These are phyloP conservation scores for Tieghemiomyces parasiticus DNA, from an alignment of 192 early-diverging fungal genomes.

Conservation along the genomic window DNA sequence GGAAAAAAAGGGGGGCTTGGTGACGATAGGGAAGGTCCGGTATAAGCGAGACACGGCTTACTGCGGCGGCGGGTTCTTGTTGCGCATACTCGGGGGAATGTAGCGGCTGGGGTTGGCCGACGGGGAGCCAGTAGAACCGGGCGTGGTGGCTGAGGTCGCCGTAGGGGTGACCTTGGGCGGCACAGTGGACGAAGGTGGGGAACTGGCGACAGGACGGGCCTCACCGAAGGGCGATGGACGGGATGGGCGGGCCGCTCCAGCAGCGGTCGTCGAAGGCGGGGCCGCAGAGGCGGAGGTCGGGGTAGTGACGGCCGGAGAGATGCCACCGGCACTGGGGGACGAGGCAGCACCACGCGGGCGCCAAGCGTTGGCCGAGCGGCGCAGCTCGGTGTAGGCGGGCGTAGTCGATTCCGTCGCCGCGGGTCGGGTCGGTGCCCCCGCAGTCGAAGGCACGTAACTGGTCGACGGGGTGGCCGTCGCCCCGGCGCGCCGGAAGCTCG, in stretches of 20 bases:
- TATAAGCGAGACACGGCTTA: no score
- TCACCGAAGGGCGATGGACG: not conserved
- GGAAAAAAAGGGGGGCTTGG: no score
- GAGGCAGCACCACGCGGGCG: not conserved
- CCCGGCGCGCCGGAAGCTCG: not conserved
- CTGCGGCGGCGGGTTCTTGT: no score
- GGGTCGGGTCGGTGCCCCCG: not conserved
- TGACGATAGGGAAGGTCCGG: no score
- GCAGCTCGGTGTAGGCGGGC: not conserved
- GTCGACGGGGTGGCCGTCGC: not conserved
- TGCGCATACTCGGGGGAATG: no score
- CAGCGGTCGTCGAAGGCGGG: not conserved
- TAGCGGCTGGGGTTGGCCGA: no score
- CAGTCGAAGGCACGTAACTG: not conserved
- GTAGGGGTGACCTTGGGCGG: no score
- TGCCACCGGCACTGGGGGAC: not conserved
- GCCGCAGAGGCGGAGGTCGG: not conserved
- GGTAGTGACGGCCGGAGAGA: not conserved
- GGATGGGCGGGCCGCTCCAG: not conserved
- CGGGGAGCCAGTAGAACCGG: no score
- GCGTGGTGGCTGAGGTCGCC: no score
- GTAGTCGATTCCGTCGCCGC: no score
- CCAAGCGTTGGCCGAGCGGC: conserved; percentile 10
- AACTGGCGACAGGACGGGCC: no score
- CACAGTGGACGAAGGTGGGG: no score